Percentiles rank a stretch among this genome's conserved stretches.
Conservation (phyloP, 345 rosid genomes). For the Camelina laxa region DNA sequence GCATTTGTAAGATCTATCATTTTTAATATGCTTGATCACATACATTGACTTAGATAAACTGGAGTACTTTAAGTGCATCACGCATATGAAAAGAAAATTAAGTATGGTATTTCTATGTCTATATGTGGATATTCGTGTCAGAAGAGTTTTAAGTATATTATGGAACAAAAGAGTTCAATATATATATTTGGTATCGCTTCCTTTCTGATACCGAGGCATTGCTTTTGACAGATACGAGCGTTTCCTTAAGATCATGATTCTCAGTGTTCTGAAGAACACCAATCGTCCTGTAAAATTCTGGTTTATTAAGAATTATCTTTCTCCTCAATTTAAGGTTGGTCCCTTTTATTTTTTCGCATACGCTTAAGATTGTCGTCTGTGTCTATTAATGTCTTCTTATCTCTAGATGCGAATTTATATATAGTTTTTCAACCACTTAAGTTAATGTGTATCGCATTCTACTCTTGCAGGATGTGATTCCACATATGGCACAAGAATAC, state of each 20-base stretch:
- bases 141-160: constrained; percentile 15
- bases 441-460: background rate
- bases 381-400: background rate
- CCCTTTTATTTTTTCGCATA: constrained; percentile 8
- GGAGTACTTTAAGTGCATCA: constrained; percentile 9
- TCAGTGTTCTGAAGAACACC: constrained; percentile 93
- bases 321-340: constrained; percentile 96
- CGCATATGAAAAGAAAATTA: constrained; percentile 13
- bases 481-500: constrained; percentile 92
- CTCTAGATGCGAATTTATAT: constrained; percentile 12
- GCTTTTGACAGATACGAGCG: constrained; percentile 83
- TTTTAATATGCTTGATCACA: constrained; percentile 21
- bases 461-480: constrained; percentile 85
- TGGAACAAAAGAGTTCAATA: constrained; percentile 13
- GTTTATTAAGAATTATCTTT: constrained; percentile 98
- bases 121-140: constrained; percentile 6
- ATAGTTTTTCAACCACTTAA: background rate
- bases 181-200: constrained; percentile 6
- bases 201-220: constrained; percentile 26
- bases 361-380: background rate
- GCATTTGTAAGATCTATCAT: constrained; percentile 75
- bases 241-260: constrained; percentile 94
- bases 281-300: constrained; percentile 93
- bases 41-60: constrained; percentile 26
- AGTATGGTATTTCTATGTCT: background rate